Conservation (phyloP, 2,329 filamentous ascomycete genomes). For the Escovopsis sp. region DNA sequence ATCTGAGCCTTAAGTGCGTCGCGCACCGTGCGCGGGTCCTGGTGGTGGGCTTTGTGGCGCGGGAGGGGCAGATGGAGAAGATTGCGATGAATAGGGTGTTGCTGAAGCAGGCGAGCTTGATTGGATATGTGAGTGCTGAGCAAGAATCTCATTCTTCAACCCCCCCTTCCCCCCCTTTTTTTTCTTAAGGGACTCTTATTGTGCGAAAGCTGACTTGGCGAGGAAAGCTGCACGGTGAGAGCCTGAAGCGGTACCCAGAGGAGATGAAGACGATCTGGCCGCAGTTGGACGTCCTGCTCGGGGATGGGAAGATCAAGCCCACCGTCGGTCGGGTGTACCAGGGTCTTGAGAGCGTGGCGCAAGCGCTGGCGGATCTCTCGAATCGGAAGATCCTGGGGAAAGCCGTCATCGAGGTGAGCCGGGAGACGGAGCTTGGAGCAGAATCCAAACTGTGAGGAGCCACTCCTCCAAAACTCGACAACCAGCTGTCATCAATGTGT, state of each 20-base stretch:
- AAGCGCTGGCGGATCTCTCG: slow-evolving; percentile 36
- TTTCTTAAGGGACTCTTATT: not conserved
- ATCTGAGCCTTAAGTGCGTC: slow-evolving; percentile 37
- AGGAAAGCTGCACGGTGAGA: slow-evolving; percentile 41
- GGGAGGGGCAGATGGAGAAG: slow-evolving; percentile 36
- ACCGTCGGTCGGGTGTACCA: slow-evolving; percentile 34
- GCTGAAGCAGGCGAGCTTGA: slow-evolving; percentile 35
- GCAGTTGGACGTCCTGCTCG: slow-evolving; percentile 32
- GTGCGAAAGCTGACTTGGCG: not conserved
- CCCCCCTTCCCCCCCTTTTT: no score
- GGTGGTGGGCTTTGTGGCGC: slow-evolving; percentile 43
- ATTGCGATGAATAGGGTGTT: slow-evolving; percentile 39
- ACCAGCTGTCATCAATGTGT: no score
- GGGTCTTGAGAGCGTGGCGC: slow-evolving; percentile 33
- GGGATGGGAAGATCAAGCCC: slow-evolving; percentile 32
- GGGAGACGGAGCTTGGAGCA: not conserved
- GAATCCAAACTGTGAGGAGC: slow-evolving; percentile 4
- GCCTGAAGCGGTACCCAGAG: slow-evolving; percentile 31
- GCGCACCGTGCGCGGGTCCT: slow-evolving; percentile 39
- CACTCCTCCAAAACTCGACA: no score
- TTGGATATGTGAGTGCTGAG: slow-evolving; percentile 37
- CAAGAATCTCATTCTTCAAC: not conserved
- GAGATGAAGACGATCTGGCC: slow-evolving; percentile 35
- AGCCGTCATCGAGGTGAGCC: slow-evolving; percentile 21
- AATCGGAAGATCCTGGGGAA: slow-evolving; percentile 39